Conservation (phyloP, 2,329 filamentous ascomycete species). For the Ophiocordyceps camponoti-saundersi region DNA sequence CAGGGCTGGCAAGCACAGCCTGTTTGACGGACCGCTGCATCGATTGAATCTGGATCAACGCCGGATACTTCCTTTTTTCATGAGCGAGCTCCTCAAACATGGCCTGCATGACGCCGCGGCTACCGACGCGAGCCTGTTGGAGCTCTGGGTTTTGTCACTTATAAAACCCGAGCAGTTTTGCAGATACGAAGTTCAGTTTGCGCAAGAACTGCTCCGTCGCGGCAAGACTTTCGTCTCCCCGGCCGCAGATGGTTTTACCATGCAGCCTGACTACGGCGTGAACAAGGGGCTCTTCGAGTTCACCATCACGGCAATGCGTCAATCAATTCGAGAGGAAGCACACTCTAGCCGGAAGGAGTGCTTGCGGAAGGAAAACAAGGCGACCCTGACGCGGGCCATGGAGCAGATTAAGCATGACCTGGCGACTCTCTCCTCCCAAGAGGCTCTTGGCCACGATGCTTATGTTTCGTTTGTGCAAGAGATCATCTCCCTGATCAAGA, state of each 20-base stretch:
- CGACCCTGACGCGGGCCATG: conserved; percentile 29
- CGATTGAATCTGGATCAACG: conserved; percentile 23
- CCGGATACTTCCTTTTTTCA: conserved; percentile 31
- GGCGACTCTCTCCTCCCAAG: conserved; percentile 13
- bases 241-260: conserved; percentile 16
- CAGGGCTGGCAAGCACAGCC: conserved; percentile 25
- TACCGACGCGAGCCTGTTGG: conserved; percentile 24
- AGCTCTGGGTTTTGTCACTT: conserved; percentile 35
- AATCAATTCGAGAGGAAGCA: conserved; percentile 22
- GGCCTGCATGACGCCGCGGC: conserved; percentile 28
- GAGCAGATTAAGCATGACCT: conserved; percentile 36
- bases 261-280: conserved; percentile 27
- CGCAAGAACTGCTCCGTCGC: conserved; percentile 24
- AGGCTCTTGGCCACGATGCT: conserved; percentile 22
- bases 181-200: conserved; percentile 31
- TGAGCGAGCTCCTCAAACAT: conserved; percentile 29
- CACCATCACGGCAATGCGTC: conserved; percentile 32
- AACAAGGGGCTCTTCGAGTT: conserved; percentile 32
- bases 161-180: conserved; percentile 29
- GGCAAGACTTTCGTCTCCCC: conserved; percentile 25
- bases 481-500: conserved; percentile 35
- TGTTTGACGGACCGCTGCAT: conserved; percentile 27
- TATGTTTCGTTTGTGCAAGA: conserved; percentile 35
- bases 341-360: conserved; percentile 14
- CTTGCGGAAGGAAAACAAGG: conserved; percentile 22